Evolutionary conservation across 495 filamentous ascomycete genomes (phyloP).

Genomic region (Staphylotrichum longicolle): DNA sequence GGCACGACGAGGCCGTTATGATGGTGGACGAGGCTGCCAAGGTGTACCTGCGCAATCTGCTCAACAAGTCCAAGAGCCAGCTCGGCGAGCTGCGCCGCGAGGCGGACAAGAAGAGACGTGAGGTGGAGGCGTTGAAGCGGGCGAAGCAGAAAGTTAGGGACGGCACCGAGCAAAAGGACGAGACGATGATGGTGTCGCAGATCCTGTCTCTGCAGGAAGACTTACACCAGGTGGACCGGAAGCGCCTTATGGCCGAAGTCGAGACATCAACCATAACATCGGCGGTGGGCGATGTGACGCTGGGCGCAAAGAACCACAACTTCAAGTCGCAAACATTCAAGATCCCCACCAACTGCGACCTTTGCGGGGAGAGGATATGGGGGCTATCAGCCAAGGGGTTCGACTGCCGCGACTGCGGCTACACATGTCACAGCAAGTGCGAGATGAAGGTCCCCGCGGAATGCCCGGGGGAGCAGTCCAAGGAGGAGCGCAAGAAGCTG

Average conservation of each 20-base stretch:
- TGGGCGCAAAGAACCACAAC: constrained; percentile 89
- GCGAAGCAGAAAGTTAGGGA: constrained; percentile 71
- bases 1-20: constrained; percentile 90
- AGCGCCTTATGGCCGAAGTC: constrained; percentile 81
- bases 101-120: constrained; percentile 75
- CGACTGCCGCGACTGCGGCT: constrained; percentile 92
- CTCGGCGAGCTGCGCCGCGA: constrained; percentile 75
- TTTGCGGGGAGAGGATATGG: constrained; percentile 96
- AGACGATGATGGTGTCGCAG: constrained; percentile 71
- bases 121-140: constrained; percentile 72
- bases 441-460: constrained; percentile 97
- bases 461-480: constrained; percentile 88
- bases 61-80: constrained; percentile 84
- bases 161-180: constrained; percentile 79
- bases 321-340: constrained; percentile 98
- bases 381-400: constrained; percentile 93
- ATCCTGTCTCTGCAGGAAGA: constrained; percentile 80
- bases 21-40: constrained; percentile 79
- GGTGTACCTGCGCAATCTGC: constrained; percentile 84
- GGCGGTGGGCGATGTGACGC: constrained; percentile 83
- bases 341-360: constrained; percentile 96
- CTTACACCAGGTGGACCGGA: constrained; percentile 81
- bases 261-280: constrained; percentile 85
- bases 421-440: constrained; percentile 97
- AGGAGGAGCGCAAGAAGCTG: constrained; percentile 90